Base-by-base conservation (phyloP, 2,329 filamentous ascomycete species). In the Massarina eburnea region DNA sequence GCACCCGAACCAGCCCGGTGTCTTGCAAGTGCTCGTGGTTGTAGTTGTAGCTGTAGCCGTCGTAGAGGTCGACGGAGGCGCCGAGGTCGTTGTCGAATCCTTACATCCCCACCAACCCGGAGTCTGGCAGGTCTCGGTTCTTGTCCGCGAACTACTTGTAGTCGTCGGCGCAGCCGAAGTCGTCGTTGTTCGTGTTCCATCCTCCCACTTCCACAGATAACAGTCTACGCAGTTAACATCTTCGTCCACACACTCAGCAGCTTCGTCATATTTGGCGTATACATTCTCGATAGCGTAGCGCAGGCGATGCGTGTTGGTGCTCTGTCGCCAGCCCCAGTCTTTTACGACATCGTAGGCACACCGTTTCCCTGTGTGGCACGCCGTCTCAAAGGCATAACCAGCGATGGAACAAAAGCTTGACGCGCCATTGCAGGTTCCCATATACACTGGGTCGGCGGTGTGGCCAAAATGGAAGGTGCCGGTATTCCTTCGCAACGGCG, bases 51-150 rank as follows among this genome's bases (percentile, higher is more conserved):
- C 57, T 15, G 51, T 58, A 14, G 56, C 45, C 4, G 51, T 53
- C 9, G 54, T 61, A 8, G 59, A 45, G 12, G 58, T 55, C 8
- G 52, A 58, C 3, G 61, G 57, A n/a, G 58, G 53, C 8, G 59
- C 67, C 14, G 60, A 55, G 41, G 62, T 62, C 9, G 59, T 55
- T 3, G 62, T 70, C n/a, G 56, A 51, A 45, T 71, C 67, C 1
- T 59, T 54, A 27, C 66, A 69, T 15, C 66, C 66, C 66, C 66
- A 69, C 66, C 66, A 69, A 1, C 66, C 66, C 17, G 66, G 66
- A 1, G 66, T 69, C 41, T 68, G 64, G 43, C 66, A 69, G 3
- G 66, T 69, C 42, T 62, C 64, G 1, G 65, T 69, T 35, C 66
- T 50, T 6, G 64, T 69, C 39, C 58, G 46, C 2, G 63, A 57